Conservation (phyloP, 2,329 filamentous ascomycete genomes). For the Botrytis hyacinthi region DNA sequence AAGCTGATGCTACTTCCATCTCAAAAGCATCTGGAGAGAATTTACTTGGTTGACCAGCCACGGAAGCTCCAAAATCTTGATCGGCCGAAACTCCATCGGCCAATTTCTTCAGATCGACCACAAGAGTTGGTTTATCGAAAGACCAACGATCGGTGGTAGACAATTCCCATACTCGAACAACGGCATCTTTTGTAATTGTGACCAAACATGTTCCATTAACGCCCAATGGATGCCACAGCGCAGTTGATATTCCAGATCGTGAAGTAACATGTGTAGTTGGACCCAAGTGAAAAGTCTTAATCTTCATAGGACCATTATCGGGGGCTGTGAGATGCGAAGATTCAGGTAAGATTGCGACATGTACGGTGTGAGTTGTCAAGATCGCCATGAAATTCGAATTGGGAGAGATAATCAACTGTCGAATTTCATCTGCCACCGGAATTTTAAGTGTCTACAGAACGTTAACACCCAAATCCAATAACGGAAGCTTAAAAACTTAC, state of each 20-base stretch:
- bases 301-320: constrained; percentile 67
- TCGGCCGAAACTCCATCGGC: constrained; percentile 79
- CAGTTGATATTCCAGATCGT: constrained; percentile 74
- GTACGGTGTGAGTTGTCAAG: constrained; percentile 81
- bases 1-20: constrained; percentile 89
- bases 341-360: constrained; percentile 83
- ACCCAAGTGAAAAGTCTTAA: constrained; percentile 88
- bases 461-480: constrained; percentile 27
- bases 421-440: constrained; percentile 76
- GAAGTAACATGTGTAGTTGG: constrained; percentile 89
- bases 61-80: constrained; percentile 78
- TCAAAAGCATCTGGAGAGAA: constrained; percentile 89
- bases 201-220: constrained; percentile 78
- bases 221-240: constrained; percentile 89
- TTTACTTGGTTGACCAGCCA: constrained; percentile 69
- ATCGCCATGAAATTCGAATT: constrained; percentile 80
- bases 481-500: constrained; percentile 41
- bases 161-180: constrained; percentile 87
- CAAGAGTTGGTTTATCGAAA: constrained; percentile 78
- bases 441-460: constrained; percentile 68
- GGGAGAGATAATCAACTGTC: constrained; percentile 81
- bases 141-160: constrained; percentile 81
- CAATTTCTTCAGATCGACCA: constrained; percentile 85
- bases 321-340: constrained; percentile 69
- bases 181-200: constrained; percentile 83